phyloP scores from a whole-genome alignment of 768 basidiomycete species.

The Postia placenta region DNA sequence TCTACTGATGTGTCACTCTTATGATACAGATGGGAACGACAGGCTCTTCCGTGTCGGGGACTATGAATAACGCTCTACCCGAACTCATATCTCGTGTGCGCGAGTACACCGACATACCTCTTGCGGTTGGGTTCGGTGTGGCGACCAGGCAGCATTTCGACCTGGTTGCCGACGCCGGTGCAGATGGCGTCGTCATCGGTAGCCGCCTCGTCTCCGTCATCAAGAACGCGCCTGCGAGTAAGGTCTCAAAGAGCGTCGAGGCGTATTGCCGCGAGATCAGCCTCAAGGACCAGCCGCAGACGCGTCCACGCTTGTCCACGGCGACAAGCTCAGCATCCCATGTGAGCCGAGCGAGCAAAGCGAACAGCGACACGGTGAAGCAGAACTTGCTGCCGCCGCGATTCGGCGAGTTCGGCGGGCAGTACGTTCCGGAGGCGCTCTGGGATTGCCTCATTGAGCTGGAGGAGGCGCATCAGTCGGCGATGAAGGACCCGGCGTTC shows the following conservation, averaged over 20 bases:
- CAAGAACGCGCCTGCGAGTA: conserved; percentile 49
- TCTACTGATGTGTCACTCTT: background rate
- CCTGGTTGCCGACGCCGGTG: conserved; percentile 77
- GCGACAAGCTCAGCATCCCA: conserved; percentile 23
- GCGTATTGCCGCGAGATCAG: conserved; percentile 72
- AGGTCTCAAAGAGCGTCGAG: conserved; percentile 51
- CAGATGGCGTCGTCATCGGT: conserved; percentile 93
- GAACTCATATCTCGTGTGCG: conserved; percentile 82
- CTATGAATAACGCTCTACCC: conserved; percentile 72
- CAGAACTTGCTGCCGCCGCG: conserved; percentile 60
- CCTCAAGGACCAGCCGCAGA: conserved; percentile 30
- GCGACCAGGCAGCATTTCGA: conserved; percentile 88
- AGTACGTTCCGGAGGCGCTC: conserved; percentile 96
- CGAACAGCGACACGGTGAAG: conserved; percentile 23
- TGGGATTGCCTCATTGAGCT: conserved; percentile 89
- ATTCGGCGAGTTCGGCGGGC: conserved; percentile 95
- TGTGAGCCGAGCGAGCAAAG: conserved; percentile 21
- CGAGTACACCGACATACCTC: conserved; percentile 68
- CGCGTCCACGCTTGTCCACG: conserved; percentile 7
- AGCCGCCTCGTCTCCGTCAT: conserved; percentile 80
- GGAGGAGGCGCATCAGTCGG: conserved; percentile 84
- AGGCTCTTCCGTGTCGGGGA: conserved; percentile 73
- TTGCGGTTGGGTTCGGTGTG: conserved; percentile 97
- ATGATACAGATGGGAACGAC: conserved; percentile 90
- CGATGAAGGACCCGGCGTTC: conserved; percentile 84